Evolutionary conservation across 768 basidiomycete genomes (phyloP).

Genomic region (Pholiota conissans): DNA sequence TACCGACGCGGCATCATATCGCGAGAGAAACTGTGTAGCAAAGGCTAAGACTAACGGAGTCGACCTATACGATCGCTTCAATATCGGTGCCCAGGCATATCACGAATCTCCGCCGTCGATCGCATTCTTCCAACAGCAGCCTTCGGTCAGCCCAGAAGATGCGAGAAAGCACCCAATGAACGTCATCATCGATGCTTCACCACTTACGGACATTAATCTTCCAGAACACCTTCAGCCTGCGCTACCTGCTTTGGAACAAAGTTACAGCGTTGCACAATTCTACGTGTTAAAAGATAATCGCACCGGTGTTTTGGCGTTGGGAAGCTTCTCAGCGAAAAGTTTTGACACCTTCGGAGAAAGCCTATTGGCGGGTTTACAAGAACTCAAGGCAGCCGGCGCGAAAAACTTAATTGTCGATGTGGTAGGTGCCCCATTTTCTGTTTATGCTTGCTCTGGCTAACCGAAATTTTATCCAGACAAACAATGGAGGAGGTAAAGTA

Average conservation of each 20-base stretch:
- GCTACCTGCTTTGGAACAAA: conserved; percentile 38
- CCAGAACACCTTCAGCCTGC: conserved; percentile 39
- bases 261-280: conserved; percentile 54
- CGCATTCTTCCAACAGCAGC: conserved; percentile 40
- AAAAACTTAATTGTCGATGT: conserved; percentile 59
- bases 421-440: conserved; percentile 28
- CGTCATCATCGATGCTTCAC: conserved; percentile 46
- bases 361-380: conserved; percentile 46
- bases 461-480: conserved; percentile 40
- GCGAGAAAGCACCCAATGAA: conserved; percentile 42
- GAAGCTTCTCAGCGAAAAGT: conserved; percentile 52
- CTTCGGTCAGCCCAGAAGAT: conserved; percentile 28
- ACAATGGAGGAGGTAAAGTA: conserved; percentile 45
- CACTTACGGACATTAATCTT: conserved; percentile 44
- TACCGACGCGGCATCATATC: conserved; percentile 48
- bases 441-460: not conserved
- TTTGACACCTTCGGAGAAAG: conserved; percentile 41
- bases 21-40: conserved; percentile 53
- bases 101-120: conserved; percentile 22
- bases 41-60: conserved; percentile 48
- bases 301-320: conserved; percentile 58
- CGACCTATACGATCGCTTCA: conserved; percentile 30
- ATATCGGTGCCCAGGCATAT: conserved; percentile 8
- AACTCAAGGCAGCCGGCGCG: conserved; percentile 47
- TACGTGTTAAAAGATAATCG: conserved; percentile 50